A percentile compares a stretch with the other conserved stretches of the same genome.
Conservation (phyloP, 257 asterid genomes). For the Solanum sejunctum region DNA sequence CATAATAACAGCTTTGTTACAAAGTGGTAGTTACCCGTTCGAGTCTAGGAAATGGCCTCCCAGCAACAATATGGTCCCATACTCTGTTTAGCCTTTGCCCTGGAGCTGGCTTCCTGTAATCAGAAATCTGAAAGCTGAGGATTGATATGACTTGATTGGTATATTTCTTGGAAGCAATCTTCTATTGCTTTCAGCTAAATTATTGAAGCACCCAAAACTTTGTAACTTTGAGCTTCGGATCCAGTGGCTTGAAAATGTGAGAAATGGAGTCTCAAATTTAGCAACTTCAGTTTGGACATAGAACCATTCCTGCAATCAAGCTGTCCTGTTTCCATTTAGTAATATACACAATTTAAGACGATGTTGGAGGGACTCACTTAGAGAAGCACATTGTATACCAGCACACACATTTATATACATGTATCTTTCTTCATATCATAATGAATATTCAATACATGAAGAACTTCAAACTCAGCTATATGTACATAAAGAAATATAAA, state of each 20-base stretch:
- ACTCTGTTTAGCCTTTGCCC: background rate
- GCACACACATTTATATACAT: background rate
- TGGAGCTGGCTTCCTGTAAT: background rate
- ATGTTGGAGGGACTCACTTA: background rate
- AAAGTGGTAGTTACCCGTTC: background rate
- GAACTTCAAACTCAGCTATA: background rate
- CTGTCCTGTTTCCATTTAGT: background rate
- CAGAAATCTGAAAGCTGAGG: background rate
- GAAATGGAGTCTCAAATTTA: background rate
- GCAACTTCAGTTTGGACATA: background rate
- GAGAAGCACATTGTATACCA: background rate
- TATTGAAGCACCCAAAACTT: background rate
- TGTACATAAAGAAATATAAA: background rate
- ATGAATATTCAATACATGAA: background rate
- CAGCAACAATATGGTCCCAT: background rate
- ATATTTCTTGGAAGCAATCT: background rate
- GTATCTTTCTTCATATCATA: background rate
- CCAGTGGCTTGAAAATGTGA: background rate
- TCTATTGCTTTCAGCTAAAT: background rate
- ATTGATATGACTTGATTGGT: background rate
- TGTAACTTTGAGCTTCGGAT: background rate
- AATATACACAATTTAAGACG: background rate
- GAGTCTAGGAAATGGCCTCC: background rate
- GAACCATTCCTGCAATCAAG: background rate
- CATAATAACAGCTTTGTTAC: background rate